Evolutionary conservation across 768 basidiomycete genomes (phyloP).

Genomic region (Termitomyces sp.): DNA sequence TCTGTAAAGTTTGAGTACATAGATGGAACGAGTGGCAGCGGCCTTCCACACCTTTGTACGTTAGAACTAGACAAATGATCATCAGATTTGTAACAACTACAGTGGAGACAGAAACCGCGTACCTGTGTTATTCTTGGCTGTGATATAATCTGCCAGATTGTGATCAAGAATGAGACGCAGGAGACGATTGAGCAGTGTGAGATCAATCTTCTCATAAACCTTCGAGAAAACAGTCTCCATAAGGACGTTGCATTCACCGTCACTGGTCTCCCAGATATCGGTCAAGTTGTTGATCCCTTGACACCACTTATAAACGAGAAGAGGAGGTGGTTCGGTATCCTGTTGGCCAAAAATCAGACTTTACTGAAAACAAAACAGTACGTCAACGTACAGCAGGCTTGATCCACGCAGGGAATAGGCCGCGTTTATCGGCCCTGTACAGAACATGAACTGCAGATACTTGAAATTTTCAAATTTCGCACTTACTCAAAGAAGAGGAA

Average conservation of each 20-base stretch:
- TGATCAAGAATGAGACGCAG: constrained; percentile 96
- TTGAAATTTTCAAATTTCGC: background rate
- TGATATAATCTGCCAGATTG: constrained; percentile 98
- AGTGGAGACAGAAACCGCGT: constrained; percentile 9
- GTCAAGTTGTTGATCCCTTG: constrained; percentile 99
- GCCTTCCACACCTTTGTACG: constrained; percentile 64
- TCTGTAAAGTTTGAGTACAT: constrained; percentile 29
- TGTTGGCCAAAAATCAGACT: constrained; percentile 14
- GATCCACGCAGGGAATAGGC: constrained; percentile 98
- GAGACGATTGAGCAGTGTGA: constrained; percentile 92
- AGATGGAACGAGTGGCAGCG: background rate
- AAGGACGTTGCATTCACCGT: constrained; percentile 96
- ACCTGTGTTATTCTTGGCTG: constrained; percentile 96
- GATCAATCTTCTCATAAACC: constrained; percentile 98
- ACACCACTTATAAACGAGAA: constrained; percentile 99
- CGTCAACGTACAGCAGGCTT: constrained; percentile 69
- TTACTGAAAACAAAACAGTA: background rate
- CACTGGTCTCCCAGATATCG: constrained; percentile 97
- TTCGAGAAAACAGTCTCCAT: constrained; percentile 99
- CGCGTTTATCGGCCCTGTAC: constrained; percentile 84
- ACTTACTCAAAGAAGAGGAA: constrained; percentile 93
- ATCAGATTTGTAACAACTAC: background rate
- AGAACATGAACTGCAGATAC: constrained; percentile 2
- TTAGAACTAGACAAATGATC: constrained; percentile 45
- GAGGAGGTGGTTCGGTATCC: constrained; percentile 94